Evolutionary conservation across 1,139 yeast species (phyloP), one percentile per base, ranked within the genome.

Genomic region (Kodamaea anthophila): DNA sequence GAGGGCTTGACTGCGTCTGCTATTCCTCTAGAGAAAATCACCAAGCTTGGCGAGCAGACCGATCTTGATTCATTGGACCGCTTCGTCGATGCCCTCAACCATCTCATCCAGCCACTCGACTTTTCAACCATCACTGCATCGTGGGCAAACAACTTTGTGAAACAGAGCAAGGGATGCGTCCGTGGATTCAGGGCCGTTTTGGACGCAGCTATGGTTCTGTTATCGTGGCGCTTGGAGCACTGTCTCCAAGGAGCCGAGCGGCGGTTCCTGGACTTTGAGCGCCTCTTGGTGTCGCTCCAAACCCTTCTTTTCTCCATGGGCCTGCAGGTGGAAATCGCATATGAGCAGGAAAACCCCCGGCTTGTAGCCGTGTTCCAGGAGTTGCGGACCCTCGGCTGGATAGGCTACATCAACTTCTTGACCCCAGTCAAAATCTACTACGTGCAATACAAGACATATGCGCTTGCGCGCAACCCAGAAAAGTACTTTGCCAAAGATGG

Each of bases 181-280:
- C 31, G 31, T 4, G 40, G 44, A 7, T 40, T 58, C 30, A 42
- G 34, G 21, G 35, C 35, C 2, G 31, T 55, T 1, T 38, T 59
- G 23, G 64, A 59, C 27, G 45, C 53, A 10, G 25, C 51, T 2
- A 42, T 61, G 23, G 43, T 54, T 4, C 33, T 53, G 1, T 41
- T 49, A 5, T 56, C 67, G 3, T 57, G 67, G 61, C 57, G 53
- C 30, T 46, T 64, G 20, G 70, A 65, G 31, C 51, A 46, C 22
- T 42, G 61, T 13, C 44, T 60, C 8, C 44, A 42, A 14, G 23
- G 25, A 2, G 38, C 49, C 8, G 43, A 40, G 20, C 26, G 26
- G 4, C 34, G 42, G 2, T 49, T 58, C 28, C 40, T 15, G n/a
- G 37, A 32, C 14, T 34, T 31, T 20, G 35, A 34, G 23, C 13